phyloP scores from a whole-genome alignment of 2,329 filamentous ascomycete species.

The Epichloe typhina region DNA sequence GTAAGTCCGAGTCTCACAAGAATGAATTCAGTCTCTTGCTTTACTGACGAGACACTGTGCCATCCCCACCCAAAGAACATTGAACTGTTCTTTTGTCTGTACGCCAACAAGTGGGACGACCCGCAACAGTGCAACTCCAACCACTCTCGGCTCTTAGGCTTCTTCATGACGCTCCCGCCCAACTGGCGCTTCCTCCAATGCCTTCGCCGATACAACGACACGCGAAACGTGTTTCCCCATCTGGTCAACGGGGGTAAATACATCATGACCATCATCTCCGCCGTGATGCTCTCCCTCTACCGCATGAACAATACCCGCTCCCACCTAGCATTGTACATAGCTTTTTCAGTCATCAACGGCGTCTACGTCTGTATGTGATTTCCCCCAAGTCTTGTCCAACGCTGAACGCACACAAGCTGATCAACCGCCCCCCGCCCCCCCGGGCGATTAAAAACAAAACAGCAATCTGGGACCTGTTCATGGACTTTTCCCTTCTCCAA shows the following conservation, averaged over 20 bases:
- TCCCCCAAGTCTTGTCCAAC: no score
- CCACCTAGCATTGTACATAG: conserved; percentile 60
- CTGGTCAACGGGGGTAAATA: conserved; percentile 91
- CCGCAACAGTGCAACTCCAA: conserved; percentile 72
- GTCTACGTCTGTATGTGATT: conserved; percentile 54
- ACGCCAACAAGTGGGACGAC: conserved; percentile 62
- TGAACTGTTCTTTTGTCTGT: conserved; percentile 88
- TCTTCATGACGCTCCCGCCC: conserved; percentile 69
- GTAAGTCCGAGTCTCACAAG: conserved; percentile 45
- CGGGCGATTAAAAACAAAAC: background rate
- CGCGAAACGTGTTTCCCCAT: conserved; percentile 78
- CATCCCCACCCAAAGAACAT: conserved; percentile 48
- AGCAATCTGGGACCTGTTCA: conserved; percentile 85
- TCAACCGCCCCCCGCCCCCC: background rate
- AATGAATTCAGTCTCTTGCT: background rate
- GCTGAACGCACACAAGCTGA: background rate
- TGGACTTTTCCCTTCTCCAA: conserved; percentile 93
- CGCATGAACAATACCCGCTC: conserved; percentile 50
- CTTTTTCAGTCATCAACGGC: conserved; percentile 68
- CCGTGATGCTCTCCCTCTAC: conserved; percentile 68
- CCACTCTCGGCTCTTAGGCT: conserved; percentile 72
- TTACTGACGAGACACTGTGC: background rate
- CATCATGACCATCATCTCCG: conserved; percentile 66
- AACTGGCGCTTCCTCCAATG: conserved; percentile 90
- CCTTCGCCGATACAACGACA: conserved; percentile 77